Evolutionary conservation across 306 rosid genomes (phyloP), one percentile per base, ranked within the genome.

Genomic region (Dryas drummondii): DNA sequence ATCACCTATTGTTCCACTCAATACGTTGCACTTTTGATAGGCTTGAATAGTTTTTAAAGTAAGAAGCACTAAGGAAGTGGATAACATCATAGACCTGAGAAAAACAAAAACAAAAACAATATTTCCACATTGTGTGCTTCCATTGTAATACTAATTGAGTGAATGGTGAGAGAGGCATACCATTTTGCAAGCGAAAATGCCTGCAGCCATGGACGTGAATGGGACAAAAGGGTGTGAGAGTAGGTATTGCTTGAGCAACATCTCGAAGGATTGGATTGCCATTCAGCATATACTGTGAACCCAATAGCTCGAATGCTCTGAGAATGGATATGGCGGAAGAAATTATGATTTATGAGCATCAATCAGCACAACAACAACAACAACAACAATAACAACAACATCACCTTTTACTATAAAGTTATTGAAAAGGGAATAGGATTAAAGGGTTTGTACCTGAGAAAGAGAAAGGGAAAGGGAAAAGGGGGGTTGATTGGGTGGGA

Each of bases 1-100:
- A 42, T 69, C 73, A 94, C 98, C 98, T 87, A 86, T 86, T 94
- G 77, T 89, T 92, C 98, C 98, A 94, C 85, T 94, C 97, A 51
- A 74, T 62, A 15, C 91, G 91, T 75, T 90, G 97, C 66, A 88
- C 40, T 76, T 79, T 85, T 49, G 96, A 79, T 69, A 94, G 97
- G 62, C 86, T 86, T 32, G 97, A 86, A 82, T 91, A 94, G 85
- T 92, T 86, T 90, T 90, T 94, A 76, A 91, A 94, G 82, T 90
- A 89, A 70, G 83, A 72, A 48, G 86, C 76, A 76, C 98, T 86
- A 70, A 90, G 67, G 73, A 84, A 79, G 79, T 88, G 93, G 72
- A 88, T 86, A 57, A 90, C 84, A 81, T 90, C 93, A 79, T 88
- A 90, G 17, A 91, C 80, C 98, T 94, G 72, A 27, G 61, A 71